A percentile compares a stretch with the other conserved stretches of the same genome.
Conservation (phyloP, 2,329 filamentous ascomycete species). For the Pseudogymnoascus sp. region DNA sequence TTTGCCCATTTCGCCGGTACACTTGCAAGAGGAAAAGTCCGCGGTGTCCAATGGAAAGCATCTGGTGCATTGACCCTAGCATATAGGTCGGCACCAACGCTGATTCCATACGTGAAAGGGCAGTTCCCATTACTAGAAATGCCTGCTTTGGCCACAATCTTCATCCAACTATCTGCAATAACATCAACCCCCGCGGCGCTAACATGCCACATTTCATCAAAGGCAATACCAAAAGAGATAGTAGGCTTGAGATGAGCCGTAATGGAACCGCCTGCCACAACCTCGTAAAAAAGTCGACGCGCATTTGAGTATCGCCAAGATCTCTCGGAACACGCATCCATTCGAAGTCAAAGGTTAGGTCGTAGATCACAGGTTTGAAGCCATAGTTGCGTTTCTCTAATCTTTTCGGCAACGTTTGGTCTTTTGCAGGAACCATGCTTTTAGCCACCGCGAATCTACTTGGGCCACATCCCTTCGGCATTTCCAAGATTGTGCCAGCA, state of each 20-base stretch:
- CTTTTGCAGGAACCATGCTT: constrained; percentile 14
- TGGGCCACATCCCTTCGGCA: constrained; percentile 24
- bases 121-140: background rate
- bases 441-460: constrained; percentile 24
- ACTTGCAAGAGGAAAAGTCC: background rate
- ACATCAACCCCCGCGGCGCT: background rate
- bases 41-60: background rate
- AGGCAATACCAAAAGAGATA: background rate
- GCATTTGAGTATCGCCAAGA: constrained; percentile 27
- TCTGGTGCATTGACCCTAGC: background rate
- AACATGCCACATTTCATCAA: background rate
- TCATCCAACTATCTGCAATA: background rate
- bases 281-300: constrained; percentile 30
- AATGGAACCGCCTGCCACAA: background rate
- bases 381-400: constrained; percentile 11
- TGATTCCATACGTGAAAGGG: background rate
- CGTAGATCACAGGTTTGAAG: constrained; percentile 23
- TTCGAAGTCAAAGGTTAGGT: constrained; percentile 35
- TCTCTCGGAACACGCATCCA: constrained; percentile 29
- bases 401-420: constrained; percentile 20
- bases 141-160: background rate
- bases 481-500: constrained; percentile 25
- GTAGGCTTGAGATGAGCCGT: background rate
- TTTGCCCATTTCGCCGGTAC: background rate
- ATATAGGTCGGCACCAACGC: background rate